These are phyloP conservation scores for Brassica rapa DNA, from an alignment of 345 rosid genomes.

Conservation along the genomic window DNA sequence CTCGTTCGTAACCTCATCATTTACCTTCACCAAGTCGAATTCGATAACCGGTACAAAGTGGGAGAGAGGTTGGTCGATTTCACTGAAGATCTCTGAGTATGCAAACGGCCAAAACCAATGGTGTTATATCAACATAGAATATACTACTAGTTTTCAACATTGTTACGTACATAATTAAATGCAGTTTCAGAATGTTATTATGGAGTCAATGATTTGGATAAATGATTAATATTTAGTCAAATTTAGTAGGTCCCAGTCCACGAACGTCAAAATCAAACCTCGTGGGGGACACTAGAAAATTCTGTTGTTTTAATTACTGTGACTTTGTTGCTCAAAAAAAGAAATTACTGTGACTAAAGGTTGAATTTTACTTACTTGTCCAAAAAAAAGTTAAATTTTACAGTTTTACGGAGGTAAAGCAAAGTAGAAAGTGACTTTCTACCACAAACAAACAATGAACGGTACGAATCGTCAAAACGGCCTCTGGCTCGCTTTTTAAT, in stretches of 20 bases:
- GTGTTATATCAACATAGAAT: neutral
- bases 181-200: neutral
- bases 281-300: neutral
- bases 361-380: neutral
- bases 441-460: neutral
- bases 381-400: neutral
- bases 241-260: neutral
- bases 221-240: neutral
- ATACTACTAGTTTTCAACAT: neutral
- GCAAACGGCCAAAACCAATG: neutral
- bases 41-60: constrained; percentile 19
- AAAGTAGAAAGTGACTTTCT: neutral
- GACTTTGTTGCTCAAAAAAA: neutral
- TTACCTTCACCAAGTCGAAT: constrained; percentile 5
- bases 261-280: neutral
- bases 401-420: neutral
- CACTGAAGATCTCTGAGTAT: neutral
- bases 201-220: neutral
- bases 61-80: constrained; percentile 28
- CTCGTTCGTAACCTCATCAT: neutral
- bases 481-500: neutral
- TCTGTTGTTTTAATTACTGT: neutral
- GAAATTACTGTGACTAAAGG: neutral
- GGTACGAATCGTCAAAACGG: constrained; percentile 8
- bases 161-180: neutral